These are phyloP conservation scores for Lecanicillium sp. DNA, from an alignment of 2,329 filamentous ascomycete species.

Conservation along the genomic window DNA sequence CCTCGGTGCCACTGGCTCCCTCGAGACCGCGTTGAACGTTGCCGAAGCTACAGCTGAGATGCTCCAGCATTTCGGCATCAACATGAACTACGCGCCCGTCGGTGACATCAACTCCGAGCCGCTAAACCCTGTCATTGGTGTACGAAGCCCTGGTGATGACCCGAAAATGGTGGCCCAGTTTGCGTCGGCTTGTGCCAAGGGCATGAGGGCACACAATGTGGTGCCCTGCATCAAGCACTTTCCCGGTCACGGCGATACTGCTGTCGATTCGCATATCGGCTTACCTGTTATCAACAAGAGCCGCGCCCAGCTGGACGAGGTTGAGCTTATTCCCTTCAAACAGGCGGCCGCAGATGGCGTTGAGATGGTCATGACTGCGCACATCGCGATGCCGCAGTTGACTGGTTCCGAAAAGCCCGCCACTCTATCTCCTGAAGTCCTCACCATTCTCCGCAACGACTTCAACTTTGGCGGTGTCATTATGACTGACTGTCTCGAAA, in stretches of 20 bases:
- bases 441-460: slow-evolving; percentile 20
- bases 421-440: slow-evolving; percentile 20
- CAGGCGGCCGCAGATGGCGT: slow-evolving; percentile 18
- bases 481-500: slow-evolving; percentile 24
- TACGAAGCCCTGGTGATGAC: slow-evolving; percentile 22
- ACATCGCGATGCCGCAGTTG: slow-evolving; percentile 22
- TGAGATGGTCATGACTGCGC: slow-evolving; percentile 25
- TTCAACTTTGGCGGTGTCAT: slow-evolving; percentile 20
- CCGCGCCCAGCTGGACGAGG: slow-evolving; percentile 17
- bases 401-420: slow-evolving; percentile 18
- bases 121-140: slow-evolving; percentile 23
- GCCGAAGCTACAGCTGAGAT: slow-evolving; percentile 19
- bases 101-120: slow-evolving; percentile 24
- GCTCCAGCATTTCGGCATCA: slow-evolving; percentile 23
- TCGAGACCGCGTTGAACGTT: slow-evolving; percentile 16
- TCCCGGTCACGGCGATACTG: slow-evolving; percentile 23
- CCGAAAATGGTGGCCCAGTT: slow-evolving; percentile 18
- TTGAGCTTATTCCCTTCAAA: slow-evolving; percentile 21
- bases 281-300: slow-evolving; percentile 21
- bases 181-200: slow-evolving; percentile 18
- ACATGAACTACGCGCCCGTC: slow-evolving; percentile 24
- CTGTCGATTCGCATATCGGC: slow-evolving; percentile 23
- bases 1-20: slow-evolving; percentile 19
- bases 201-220: slow-evolving; percentile 17
- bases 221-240: slow-evolving; percentile 24